phyloP scores from a whole-genome alignment of 148 eudicot species.

The Vaccinium darrowii region DNA sequence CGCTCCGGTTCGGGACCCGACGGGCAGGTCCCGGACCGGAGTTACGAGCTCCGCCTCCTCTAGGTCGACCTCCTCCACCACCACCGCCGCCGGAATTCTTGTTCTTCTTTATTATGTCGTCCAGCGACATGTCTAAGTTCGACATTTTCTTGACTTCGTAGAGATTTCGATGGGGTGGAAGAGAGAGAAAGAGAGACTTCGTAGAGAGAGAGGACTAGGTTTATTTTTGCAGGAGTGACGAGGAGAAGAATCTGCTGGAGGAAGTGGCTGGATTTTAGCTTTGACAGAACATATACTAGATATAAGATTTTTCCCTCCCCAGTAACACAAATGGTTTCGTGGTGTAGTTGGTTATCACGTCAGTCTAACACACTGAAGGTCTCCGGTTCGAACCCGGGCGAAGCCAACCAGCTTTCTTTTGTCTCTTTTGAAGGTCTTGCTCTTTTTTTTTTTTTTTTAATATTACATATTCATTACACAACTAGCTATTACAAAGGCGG shows the following conservation, averaged over 20 bases:
- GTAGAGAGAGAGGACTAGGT: neutral
- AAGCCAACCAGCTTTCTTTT: conserved; percentile 30
- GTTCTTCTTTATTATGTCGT: conserved; percentile 67
- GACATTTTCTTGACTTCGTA: conserved; percentile 33
- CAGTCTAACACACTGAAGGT: conserved; percentile 99
- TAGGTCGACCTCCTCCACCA: conserved; percentile 24
- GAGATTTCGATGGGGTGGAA: neutral
- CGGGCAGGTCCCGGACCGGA: conserved; percentile 49
- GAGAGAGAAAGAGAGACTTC: neutral
- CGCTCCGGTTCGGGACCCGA: conserved; percentile 39
- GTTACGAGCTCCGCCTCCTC: conserved; percentile 24
- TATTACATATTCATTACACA: too few species aligned
- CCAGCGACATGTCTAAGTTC: conserved; percentile 61
- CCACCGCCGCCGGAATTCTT: conserved; percentile 42
- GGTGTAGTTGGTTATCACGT: conserved; percentile 99
- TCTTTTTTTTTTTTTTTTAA: too few species aligned
- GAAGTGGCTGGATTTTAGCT: neutral
- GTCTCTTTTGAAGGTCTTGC: neutral
- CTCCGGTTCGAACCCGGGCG: conserved; percentile 98
- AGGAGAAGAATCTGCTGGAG: neutral
- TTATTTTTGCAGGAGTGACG: neutral
- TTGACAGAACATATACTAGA: too few species aligned
- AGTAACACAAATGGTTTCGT: conserved; percentile 48
- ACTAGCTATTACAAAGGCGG: too few species aligned
- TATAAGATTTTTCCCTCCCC: accelerated